phyloP scores from a whole-genome alignment of 176 grass and related monocot genomes.

The Otatea glauca region DNA sequence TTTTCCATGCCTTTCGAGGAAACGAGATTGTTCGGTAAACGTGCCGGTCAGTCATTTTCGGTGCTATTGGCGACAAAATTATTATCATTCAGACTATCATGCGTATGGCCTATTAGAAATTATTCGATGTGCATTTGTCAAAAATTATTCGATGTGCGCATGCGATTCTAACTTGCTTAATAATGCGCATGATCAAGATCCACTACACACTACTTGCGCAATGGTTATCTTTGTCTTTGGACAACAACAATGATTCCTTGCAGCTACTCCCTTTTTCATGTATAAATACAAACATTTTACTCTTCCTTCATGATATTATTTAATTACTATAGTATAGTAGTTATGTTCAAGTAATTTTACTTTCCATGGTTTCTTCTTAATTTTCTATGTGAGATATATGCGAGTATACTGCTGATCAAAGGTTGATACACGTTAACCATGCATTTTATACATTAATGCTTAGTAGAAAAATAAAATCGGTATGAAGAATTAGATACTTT shows the following conservation, averaged over 20 bases:
- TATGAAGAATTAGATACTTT: too few relatives aligned
- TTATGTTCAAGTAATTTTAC: neutral
- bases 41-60: neutral
- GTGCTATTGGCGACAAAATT: neutral
- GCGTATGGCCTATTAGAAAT: neutral
- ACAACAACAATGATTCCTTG: neutral
- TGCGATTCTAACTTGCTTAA: neutral
- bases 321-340: neutral
- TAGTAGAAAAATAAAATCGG: too few relatives aligned
- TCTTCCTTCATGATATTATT: neutral
- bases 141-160: too few relatives aligned
- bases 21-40: neutral
- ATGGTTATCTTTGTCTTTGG: neutral
- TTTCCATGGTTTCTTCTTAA: neutral
- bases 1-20: neutral
- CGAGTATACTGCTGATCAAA: neutral
- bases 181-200: neutral
- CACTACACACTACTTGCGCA: neutral
- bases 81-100: neutral
- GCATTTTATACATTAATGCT: too few relatives aligned
- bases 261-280: neutral
- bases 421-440: neutral
- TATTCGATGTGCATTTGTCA: neutral
- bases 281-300: neutral
- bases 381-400: neutral